Evolutionary conservation across 2,329 filamentous ascomycete genomes (phyloP).

Genomic region (Xylaria sp.): DNA sequence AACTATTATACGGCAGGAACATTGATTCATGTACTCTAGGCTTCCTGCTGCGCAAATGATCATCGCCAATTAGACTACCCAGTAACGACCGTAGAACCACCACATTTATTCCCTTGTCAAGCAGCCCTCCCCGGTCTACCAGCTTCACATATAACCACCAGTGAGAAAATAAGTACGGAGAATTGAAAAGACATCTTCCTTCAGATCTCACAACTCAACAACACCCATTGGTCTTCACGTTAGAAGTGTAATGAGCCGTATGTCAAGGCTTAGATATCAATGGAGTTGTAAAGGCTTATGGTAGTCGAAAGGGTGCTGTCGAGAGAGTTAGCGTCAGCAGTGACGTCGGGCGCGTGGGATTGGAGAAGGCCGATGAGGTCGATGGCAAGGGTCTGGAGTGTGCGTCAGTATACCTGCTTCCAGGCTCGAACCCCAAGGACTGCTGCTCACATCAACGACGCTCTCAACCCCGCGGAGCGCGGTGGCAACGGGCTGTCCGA

Average conservation of each 20-base stretch:
- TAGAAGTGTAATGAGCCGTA: not conserved
- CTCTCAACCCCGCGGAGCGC: slow-evolving; percentile 29
- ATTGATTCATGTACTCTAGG: not conserved
- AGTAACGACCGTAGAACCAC: slow-evolving; percentile 13
- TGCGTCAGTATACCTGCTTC: not conserved
- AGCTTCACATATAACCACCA: not conserved
- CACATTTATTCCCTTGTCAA: not conserved
- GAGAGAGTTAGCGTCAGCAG: slow-evolving; percentile 26
- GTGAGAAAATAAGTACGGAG: slow-evolving; percentile 17
- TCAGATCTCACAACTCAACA: not conserved
- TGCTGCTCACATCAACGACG: slow-evolving; percentile 31
- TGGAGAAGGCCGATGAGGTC: slow-evolving; percentile 22
- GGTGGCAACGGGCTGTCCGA: slow-evolving; percentile 32
- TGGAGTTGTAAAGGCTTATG: slow-evolving; percentile 20
- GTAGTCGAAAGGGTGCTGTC: slow-evolving; percentile 17
- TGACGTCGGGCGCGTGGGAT: not conserved
- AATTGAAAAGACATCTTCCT: slow-evolving; percentile 3
- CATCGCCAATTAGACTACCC: not conserved
- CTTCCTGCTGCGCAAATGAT: not conserved
- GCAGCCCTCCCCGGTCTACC: not conserved
- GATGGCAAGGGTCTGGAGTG: slow-evolving; percentile 18
- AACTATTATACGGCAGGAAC: not conserved
- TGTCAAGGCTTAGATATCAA: not conserved
- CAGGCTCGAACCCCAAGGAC: not conserved
- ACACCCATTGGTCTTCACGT: no score